Evolutionary conservation across 768 basidiomycete genomes (phyloP), one percentile per base, ranked within the genome.

Genomic region (Auricularia auricula-judae): DNA sequence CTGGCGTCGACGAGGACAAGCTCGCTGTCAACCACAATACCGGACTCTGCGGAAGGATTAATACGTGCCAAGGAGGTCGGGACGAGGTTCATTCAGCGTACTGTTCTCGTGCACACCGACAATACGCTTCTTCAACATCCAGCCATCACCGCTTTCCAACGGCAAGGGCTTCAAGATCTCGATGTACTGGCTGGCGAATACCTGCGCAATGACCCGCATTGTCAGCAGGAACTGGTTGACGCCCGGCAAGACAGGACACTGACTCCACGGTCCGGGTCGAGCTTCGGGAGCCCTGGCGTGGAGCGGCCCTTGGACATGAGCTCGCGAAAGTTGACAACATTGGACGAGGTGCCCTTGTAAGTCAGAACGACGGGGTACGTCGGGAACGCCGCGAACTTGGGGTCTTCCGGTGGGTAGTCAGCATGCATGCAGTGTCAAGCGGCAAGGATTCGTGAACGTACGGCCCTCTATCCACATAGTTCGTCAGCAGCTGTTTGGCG

Each of bases 301-400:
- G 4, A 72, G 69, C 51, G 76, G 71, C 67, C 67, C 70, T 59
- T 66, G 72, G 42, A 85, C 70, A 36, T 51, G 16, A 77, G 76
- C 36, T 83, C 78, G 29, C 81, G 76, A 74, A 94, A 95, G 66
- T 86, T 72, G 65, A 85, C 85, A 21, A 93, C 80, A 63, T 93
- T 91, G 60, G 82, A 12, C 18, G 3, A 63, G 71, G 29, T 29
- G 81, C 83, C 86, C 75, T 91, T 93, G 71, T 92, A 79, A 35
- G 74, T 76, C 4, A 94, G 80, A 0, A 90, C 88, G 16, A 91
- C 89, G 1, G 92, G 91, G 73, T 87, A 95, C 0, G 92, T 93
- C 8, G 93, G 92, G 70, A 94, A 79, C 2, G 91, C 83, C 14
- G 86, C 78, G 74, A 89, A 95, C 35, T 81, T 77, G 66, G 82